Evolutionary conservation across 1,139 yeast species (phyloP).

Genomic region (Taphrina flavorubra): DNA sequence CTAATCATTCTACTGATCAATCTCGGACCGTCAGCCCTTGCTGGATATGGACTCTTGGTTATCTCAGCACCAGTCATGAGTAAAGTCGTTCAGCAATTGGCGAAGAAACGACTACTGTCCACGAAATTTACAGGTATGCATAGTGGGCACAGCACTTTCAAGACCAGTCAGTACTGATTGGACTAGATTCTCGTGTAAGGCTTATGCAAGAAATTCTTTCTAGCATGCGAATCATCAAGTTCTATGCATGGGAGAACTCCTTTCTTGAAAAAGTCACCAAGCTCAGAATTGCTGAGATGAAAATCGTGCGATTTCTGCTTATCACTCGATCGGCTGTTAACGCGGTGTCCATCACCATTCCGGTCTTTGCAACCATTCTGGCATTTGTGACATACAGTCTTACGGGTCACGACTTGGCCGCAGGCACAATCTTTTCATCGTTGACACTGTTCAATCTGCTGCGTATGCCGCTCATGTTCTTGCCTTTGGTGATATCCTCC

Average conservation of each 20-base stretch:
- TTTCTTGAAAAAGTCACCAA: constrained; percentile 58
- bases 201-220: constrained; percentile 68
- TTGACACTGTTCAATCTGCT: constrained; percentile 74
- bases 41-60: constrained; percentile 62
- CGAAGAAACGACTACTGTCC: constrained; percentile 57
- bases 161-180: not conserved
- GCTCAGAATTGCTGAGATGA: constrained; percentile 58
- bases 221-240: constrained; percentile 71
- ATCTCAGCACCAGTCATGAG: constrained; percentile 50
- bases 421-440: constrained; percentile 81
- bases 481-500: constrained; percentile 64
- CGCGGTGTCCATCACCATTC: constrained; percentile 65
- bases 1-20: constrained; percentile 70
- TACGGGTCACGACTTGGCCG: constrained; percentile 58
- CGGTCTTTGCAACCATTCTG: constrained; percentile 70
- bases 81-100: constrained; percentile 54
- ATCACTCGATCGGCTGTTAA: constrained; percentile 64
- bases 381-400: constrained; percentile 74
- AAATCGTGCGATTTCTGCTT: constrained; percentile 53
- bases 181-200: constrained; percentile 64
- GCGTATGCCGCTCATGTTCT: constrained; percentile 72
- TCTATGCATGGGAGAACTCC: constrained; percentile 76
- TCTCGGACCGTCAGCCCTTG: constrained; percentile 74
- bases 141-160: not conserved
- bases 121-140: constrained; percentile 50